Conservation (phyloP, 805 yeast genomes). For the Clavispora vitiphila region DNA sequence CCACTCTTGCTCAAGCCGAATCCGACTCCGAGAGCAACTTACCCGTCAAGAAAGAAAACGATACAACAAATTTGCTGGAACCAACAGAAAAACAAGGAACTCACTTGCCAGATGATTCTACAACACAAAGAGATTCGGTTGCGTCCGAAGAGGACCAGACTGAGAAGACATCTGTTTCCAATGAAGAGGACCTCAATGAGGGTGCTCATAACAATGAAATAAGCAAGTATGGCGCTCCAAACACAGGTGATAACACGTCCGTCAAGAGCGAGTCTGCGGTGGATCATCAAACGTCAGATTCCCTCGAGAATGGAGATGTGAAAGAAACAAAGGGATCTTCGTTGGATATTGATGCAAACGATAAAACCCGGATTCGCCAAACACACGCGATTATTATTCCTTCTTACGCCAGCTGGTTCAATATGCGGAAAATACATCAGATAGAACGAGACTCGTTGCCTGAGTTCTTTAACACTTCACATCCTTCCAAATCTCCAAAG, state of each 20-base stretch:
- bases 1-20: too few relatives aligned
- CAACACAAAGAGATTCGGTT: not conserved
- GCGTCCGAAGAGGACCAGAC: not conserved
- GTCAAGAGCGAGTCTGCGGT: not conserved
- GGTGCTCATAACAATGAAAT: not conserved
- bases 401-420: slow-evolving; percentile 84
- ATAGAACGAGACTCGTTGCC: slow-evolving; percentile 83
- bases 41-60: not conserved
- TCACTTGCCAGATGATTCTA: not conserved
- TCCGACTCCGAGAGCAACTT: not conserved
- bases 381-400: slow-evolving; percentile 84
- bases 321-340: not conserved
- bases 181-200: not conserved
- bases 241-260: not conserved
- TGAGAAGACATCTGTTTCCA: too few relatives aligned
- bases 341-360: slow-evolving; percentile 6
- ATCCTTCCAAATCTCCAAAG: slow-evolving; percentile 74
- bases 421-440: slow-evolving; percentile 62
- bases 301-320: not conserved
- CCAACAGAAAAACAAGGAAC: not conserved
- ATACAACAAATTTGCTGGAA: not conserved
- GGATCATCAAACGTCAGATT: not conserved
- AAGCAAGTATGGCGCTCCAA: not conserved
- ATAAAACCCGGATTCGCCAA: slow-evolving; percentile 40
- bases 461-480: slow-evolving; percentile 74